Conservation (phyloP, 208 protist species). For the Trypanosoma grayi region DNA sequence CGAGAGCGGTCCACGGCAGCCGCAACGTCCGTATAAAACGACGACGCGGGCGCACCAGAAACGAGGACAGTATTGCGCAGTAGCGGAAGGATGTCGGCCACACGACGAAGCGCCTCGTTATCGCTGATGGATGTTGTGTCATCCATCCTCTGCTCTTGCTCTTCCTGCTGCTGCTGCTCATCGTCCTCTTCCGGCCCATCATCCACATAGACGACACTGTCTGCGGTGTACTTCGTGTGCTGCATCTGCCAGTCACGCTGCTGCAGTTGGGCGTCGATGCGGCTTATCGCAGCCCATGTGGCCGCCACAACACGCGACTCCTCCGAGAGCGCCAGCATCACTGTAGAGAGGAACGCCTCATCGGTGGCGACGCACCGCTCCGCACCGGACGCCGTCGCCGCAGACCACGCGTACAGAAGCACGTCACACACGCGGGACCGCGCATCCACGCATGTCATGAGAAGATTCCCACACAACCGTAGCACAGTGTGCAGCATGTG, state of each 20-base stretch:
- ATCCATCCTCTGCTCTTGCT: background rate
- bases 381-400: background rate
- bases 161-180: conserved; percentile 1
- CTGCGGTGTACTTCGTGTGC: conserved; percentile 3
- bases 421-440: conserved; percentile 35
- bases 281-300: conserved; percentile 55
- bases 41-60: conserved; percentile 25
- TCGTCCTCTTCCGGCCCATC: background rate
- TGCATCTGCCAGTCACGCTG: conserved; percentile 33
- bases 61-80: conserved; percentile 16
- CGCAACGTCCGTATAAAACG: conserved; percentile 23
- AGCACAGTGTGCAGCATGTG: conserved; percentile 21
- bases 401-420: conserved; percentile 52
- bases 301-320: conserved; percentile 42
- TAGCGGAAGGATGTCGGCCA: conserved; percentile 11
- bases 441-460: conserved; percentile 22
- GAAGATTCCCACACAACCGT: conserved; percentile 30
- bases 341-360: conserved; percentile 28
- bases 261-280: conserved; percentile 27
- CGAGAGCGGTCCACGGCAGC: conserved; percentile 17
- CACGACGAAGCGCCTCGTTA: background rate
- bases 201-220: background rate
- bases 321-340: conserved; percentile 29
- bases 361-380: conserved; percentile 11
- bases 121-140: background rate